phyloP scores from a whole-genome alignment of 1,284 basidiomycete genomes.

The Cutaneotrichosporon dermatis region DNA sequence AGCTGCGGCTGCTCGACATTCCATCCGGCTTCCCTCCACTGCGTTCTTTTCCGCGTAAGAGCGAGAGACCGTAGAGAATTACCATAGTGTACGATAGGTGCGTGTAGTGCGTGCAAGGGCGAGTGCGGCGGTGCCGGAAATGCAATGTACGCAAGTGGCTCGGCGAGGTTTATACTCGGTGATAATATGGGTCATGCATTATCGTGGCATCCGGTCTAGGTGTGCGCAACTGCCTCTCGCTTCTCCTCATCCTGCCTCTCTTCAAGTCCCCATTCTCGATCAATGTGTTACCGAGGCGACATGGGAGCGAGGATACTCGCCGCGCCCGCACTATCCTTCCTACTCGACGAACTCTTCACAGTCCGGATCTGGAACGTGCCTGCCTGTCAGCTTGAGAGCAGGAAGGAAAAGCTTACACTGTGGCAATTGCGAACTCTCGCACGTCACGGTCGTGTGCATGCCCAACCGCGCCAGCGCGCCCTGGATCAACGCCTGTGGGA shows the following conservation, averaged over 20 bases:
- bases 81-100: conserved; percentile 5
- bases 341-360: not conserved
- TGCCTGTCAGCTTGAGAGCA: conserved; percentile 8
- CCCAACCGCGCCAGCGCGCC: conserved; percentile 77
- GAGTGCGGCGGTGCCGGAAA: too few relatives aligned
- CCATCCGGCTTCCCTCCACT: too few relatives aligned
- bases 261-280: too few relatives aligned
- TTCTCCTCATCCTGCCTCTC: too few relatives aligned
- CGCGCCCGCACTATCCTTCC: not conserved
- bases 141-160: not conserved
- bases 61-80: conserved; percentile 6
- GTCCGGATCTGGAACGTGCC: conserved; percentile 43
- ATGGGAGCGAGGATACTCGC: not conserved
- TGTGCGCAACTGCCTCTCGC: too few relatives aligned
- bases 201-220: not conserved
- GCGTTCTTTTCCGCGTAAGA: conserved; percentile 1
- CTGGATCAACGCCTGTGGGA: conserved; percentile 73
- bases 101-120: not conserved
- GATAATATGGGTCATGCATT: not conserved
- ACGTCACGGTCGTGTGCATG: conserved; percentile 64
- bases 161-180: too few relatives aligned
- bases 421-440: conserved; percentile 73
- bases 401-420: conserved; percentile 60
- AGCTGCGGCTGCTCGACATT: too few relatives aligned
- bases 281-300: not conserved